Base-by-base conservation (phyloP, 2,329 filamentous ascomycete genomes). In the Fusarium chaquense region DNA sequence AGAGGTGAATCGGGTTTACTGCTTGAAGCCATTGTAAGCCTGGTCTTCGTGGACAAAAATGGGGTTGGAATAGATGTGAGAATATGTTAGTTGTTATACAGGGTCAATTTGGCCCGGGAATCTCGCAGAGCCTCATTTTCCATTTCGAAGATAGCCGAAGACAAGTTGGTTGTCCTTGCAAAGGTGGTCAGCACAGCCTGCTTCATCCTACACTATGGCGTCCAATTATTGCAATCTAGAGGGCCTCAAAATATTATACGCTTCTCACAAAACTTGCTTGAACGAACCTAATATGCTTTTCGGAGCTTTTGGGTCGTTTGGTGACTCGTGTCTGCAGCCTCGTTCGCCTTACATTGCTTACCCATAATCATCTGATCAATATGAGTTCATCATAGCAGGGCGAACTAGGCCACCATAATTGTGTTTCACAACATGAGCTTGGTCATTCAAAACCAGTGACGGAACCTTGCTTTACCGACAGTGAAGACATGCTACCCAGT, bases 21-120 rank as follows among this genome's bases (percentile, higher is more conserved):
- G 22, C 18, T 7, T 9, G n/a, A 13, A n/a, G 24, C 24, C 47
- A 51, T 51, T 28, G 16, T 18, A 16, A 24, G 20, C 13, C 20
- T 16, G 15, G 20, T 43, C 22, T 18, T 18, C 5, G 5, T 9
- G 9, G 22, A 26, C 5, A 26, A 11, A 10, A 10, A 10, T 12
- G 6, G 9, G 13, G 10, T 26, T 16, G 7, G 0, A 5, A 26
- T 2, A 11, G 3, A 16, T 30, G 2, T 1, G 18, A n/a, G 10
- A 1, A 45, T 11, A 4, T 1, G 15, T 6, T 16, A 24, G 44
- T 15, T 8, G 10, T 46, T 30, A 46, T 46, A 30, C 4, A 32
- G 10, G 7, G 4, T 0, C 3, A 12, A 1, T 0, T n/a, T 1
- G 0, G 6, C 4, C 0, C 6, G 15, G 5, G 10, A 2, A 4